Conservation (phyloP, 148 eudicot genomes). For the Rhododendron vialii region DNA sequence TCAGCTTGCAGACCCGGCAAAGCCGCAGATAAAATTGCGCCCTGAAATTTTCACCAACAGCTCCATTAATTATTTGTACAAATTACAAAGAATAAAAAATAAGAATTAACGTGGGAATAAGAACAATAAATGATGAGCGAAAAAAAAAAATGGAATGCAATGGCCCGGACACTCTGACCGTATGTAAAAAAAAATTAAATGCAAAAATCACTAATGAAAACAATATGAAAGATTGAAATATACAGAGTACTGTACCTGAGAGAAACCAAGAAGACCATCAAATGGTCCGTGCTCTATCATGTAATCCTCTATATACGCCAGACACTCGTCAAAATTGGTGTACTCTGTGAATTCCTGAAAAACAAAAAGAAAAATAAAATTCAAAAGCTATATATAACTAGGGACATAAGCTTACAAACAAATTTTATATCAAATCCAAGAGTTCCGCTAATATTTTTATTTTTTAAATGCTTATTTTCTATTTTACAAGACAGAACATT, state of each 20-base stretch:
- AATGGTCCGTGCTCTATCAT: slow-evolving; percentile 73
- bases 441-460: no score
- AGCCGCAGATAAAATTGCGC: slow-evolving; percentile 80
- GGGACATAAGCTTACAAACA: background rate
- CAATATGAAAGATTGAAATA: background rate
- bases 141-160: no score
- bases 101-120: background rate
- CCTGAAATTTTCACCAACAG: slow-evolving; percentile 32
- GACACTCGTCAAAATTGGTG: slow-evolving; percentile 61
- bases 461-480: no score
- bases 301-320: slow-evolving; percentile 69
- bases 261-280: slow-evolving; percentile 93
- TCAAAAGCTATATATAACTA: background rate
- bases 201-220: background rate
- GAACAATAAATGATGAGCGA: no score
- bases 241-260: slow-evolving; percentile 49
- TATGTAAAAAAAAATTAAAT: no score
- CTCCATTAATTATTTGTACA: background rate
- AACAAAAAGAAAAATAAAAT: background rate
- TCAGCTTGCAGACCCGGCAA: slow-evolving; percentile 71
- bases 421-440: background rate
- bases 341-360: slow-evolving; percentile 80
- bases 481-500: no score
- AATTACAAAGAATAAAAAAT: background rate
- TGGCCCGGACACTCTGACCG: no score